phyloP scores from a whole-genome alignment of 2,329 filamentous ascomycete species.

The Aspergillus sp. region DNA sequence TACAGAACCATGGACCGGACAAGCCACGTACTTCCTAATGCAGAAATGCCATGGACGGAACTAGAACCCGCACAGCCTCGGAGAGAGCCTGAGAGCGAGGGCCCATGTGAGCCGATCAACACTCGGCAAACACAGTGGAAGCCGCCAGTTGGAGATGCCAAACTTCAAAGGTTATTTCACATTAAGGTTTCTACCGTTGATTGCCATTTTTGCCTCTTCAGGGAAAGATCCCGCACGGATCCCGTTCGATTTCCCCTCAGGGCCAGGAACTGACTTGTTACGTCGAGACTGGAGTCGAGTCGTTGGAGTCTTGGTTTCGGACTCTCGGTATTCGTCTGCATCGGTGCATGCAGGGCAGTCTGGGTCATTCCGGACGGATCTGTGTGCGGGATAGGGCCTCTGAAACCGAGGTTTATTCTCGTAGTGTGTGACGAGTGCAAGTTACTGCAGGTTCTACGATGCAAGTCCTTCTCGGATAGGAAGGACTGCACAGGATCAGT shows the following conservation, averaged over 20 bases:
- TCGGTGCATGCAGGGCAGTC: too few species aligned
- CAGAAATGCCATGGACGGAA: background rate
- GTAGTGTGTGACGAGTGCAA: too few species aligned
- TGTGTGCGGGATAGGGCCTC: too few species aligned
- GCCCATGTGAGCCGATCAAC: background rate
- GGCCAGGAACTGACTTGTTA: background rate
- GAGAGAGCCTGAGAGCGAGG: too few species aligned
- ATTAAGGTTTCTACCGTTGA: background rate
- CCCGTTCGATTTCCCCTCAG: too few species aligned
- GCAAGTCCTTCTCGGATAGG: too few species aligned
- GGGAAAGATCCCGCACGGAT: background rate
- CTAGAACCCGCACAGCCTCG: background rate
- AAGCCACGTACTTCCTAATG: background rate
- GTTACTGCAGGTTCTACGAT: too few species aligned
- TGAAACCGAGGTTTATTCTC: too few species aligned
- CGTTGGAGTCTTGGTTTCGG: background rate
- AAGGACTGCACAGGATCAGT: too few species aligned
- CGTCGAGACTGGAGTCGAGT: background rate
- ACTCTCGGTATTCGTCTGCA: too few species aligned
- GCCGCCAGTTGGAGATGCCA: background rate
- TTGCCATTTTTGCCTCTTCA: background rate
- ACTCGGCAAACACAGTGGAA: background rate
- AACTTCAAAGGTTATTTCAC: too few species aligned
- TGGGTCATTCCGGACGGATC: too few species aligned
- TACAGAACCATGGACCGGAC: background rate